Percentiles rank a stretch among this genome's conserved stretches.
These are phyloP conservation scores for Ganoderma multipileum DNA, from an alignment of 1,284 basidiomycete species.

Conservation along the genomic window DNA sequence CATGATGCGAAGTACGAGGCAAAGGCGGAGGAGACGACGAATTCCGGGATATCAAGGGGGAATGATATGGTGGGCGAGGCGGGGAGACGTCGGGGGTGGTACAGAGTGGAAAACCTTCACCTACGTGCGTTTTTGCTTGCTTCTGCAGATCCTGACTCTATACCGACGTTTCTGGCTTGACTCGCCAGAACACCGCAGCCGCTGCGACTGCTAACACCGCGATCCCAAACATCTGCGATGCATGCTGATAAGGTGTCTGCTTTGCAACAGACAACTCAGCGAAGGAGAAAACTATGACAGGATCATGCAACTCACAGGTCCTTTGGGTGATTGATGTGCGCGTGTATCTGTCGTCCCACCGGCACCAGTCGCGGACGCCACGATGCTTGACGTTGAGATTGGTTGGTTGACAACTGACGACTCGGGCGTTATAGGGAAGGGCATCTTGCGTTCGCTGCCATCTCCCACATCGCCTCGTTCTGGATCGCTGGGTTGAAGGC, in stretches of 20 bases:
- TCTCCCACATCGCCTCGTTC: slow-evolving; percentile 28
- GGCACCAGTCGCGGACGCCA: slow-evolving; percentile 3
- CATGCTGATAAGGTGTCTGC: slow-evolving; percentile 25
- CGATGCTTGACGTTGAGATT: slow-evolving; percentile 37
- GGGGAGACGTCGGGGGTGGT: slow-evolving; percentile 14
- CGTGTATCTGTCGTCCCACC: slow-evolving; percentile 29
- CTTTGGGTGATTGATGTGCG: slow-evolving; percentile 25
- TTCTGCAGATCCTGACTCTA: slow-evolving; percentile 23
- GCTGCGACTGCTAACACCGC: slow-evolving; percentile 66
- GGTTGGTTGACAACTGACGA: slow-evolving; percentile 49
- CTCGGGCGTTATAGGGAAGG: slow-evolving; percentile 53
- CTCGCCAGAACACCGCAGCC: slow-evolving; percentile 69
- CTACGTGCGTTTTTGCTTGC: slow-evolving; percentile 28
- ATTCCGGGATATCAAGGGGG: slow-evolving; percentile 26
- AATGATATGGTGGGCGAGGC: background rate
- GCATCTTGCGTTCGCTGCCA: slow-evolving; percentile 32
- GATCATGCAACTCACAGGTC: slow-evolving; percentile 22
- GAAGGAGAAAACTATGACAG: background rate
- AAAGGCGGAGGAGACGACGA: slow-evolving; percentile 12
- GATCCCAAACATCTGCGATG: slow-evolving; percentile 59
- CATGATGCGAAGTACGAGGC: slow-evolving; percentile 11
- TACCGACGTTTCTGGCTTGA: slow-evolving; percentile 49
- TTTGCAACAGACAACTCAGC: slow-evolving; percentile 20
- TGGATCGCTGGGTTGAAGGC: slow-evolving; percentile 31
- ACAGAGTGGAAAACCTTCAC: slow-evolving; percentile 16